phyloP scores from a whole-genome alignment of 345 rosid species.

The Noccaea caerulescens region DNA sequence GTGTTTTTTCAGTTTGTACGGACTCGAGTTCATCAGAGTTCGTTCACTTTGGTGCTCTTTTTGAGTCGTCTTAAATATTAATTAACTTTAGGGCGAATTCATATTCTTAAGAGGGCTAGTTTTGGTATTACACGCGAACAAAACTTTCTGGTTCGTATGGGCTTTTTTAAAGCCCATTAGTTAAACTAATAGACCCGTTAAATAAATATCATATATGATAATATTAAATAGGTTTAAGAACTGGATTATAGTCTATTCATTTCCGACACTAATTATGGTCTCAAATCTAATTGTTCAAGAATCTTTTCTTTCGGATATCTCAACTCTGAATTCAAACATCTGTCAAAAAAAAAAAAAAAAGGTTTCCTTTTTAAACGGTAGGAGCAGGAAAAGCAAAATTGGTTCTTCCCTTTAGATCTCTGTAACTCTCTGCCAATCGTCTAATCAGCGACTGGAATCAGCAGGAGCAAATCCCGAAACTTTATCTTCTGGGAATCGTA shows the following conservation, averaged over 20 bases:
- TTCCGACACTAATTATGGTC: background rate
- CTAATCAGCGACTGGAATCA: constrained; percentile 8
- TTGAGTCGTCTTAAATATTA: background rate
- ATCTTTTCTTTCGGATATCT: background rate
- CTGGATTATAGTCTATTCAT: background rate
- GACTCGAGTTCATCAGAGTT: constrained; percentile 8
- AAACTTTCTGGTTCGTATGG: background rate
- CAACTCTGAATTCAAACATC: background rate
- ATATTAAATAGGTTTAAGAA: too few species aligned
- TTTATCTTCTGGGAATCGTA: constrained; percentile 14
- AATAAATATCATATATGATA: background rate
- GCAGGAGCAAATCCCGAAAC: constrained; percentile 4
- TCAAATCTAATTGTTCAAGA: background rate
- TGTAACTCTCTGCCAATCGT: constrained; percentile 6
- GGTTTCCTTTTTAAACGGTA: too few species aligned
- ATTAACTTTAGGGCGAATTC: background rate
- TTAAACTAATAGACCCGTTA: background rate
- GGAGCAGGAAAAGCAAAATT: background rate
- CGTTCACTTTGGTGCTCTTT: constrained; percentile 40
- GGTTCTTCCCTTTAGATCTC: constrained; percentile 9
- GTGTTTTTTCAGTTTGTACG: constrained; percentile 31
- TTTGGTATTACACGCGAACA: constrained; percentile 4
- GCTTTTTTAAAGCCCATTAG: constrained; percentile 8
- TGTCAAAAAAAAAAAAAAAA: too few species aligned
- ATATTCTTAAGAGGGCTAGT: background rate